Conservation (phyloP, 1,284 basidiomycete species). For the Inonotus hispidus region DNA sequence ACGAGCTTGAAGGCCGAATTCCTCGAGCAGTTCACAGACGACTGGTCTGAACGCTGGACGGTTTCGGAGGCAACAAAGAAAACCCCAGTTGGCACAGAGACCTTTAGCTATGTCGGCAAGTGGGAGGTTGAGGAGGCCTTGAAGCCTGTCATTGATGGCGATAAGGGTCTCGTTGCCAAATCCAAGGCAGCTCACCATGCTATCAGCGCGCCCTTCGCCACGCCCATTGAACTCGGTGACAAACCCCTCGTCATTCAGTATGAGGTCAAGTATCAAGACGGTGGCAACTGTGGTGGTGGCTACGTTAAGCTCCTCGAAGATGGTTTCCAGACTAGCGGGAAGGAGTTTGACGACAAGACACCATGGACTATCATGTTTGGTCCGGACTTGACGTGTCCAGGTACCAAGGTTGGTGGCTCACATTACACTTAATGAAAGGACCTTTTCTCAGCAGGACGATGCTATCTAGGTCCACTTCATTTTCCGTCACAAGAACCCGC, state of each 20-base stretch:
- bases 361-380: slow-evolving; percentile 98
- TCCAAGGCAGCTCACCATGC: slow-evolving; percentile 93
- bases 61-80: slow-evolving; percentile 97
- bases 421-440: neutral
- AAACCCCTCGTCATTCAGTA: slow-evolving; percentile 97
- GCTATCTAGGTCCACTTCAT: slow-evolving; percentile 83
- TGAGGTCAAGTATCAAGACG: slow-evolving; percentile 99
- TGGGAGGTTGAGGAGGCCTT: slow-evolving; percentile 94
- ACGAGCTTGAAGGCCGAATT: slow-evolving; percentile 88
- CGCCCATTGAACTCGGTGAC: slow-evolving; percentile 76
- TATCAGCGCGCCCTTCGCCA: slow-evolving; percentile 87
- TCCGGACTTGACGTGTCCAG: slow-evolving; percentile 82
- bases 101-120: slow-evolving; percentile 94
- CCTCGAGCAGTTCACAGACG: slow-evolving; percentile 94
- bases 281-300: slow-evolving; percentile 98
- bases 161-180: slow-evolving; percentile 89
- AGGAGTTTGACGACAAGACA: slow-evolving; percentile 96
- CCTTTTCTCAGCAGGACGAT: neutral
- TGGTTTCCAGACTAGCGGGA: slow-evolving; percentile 86
- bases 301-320: slow-evolving; percentile 96
- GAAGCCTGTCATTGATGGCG: slow-evolving; percentile 68
- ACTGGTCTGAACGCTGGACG: slow-evolving; percentile 91
- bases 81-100: slow-evolving; percentile 89
- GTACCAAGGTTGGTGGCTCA: slow-evolving; percentile 60
- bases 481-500: slow-evolving; percentile 93